Evolutionary conservation across 73 alveolate species (phyloP), one percentile per base, ranked within the genome.

Genomic region (Blepharisma stoltei): DNA sequence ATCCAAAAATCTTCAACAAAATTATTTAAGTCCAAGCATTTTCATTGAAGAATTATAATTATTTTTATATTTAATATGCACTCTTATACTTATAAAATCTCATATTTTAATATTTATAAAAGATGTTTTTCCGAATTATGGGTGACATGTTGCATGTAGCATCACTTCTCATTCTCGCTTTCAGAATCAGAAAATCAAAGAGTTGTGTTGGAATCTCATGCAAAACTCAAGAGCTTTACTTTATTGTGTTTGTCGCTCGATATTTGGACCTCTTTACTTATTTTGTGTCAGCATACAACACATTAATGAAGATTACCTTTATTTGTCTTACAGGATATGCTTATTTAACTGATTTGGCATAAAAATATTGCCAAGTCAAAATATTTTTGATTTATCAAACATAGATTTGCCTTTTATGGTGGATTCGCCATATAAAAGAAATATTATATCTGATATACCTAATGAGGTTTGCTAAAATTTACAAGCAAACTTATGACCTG

Each of bases 201-300:
- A 90, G 90, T 68, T 88, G 94, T 55, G 81, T 89, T 11, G 97
- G 97, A 18, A 80, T 93, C 25, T 90, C 97, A 23, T 89, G 88
- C 86, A 93, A 89, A 87, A 92, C 98, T 25, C 90, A 93, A 82
- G 97, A 93, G 85, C 80, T 93, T 81, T 93, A 88, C 85, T 83
- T 93, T 67, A 87, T 92, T 46, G 95, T 91, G 65, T 93, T 93
- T 81, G 78, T 82, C 53, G 47, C 89, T 25, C 78, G 98, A 83
- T 93, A 93, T 54, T 48, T 86, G 69, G 98, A 93, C 83, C 83
- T 93, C 50, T 93, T 93, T 80, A 38, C 90, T 79, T 93, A 93
- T 81, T 92, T 76, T 85, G 93, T 93, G 69, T 92, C 97, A 14
- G 54, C 82, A 25, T 93, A 93, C 90, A 93, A 93, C 77, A 92